Percentiles rank a stretch among this genome's conserved stretches.
Conservation (phyloP, 305 asterid genomes). For the Solanum aculeatissimum region DNA sequence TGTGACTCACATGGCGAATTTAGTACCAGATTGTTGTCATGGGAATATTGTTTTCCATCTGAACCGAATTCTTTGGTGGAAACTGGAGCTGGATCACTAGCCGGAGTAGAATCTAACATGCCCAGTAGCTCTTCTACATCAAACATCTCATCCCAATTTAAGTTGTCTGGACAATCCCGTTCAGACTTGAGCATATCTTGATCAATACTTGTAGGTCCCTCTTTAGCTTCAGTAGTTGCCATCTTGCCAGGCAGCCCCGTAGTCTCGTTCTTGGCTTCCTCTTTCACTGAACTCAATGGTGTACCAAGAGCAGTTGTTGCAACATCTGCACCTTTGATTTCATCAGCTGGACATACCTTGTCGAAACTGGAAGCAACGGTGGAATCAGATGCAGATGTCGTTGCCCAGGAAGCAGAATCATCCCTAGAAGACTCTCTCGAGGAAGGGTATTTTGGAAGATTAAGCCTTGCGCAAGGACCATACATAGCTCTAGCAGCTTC, state of each 20-base stretch:
- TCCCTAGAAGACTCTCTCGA: constrained; percentile 6
- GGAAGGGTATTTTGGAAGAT: constrained; percentile 28
- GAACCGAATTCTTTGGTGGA: neutral
- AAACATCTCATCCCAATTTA: constrained; percentile 34
- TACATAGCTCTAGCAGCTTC: constrained; percentile 77
- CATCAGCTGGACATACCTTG: constrained; percentile 19
- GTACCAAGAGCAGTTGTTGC: neutral
- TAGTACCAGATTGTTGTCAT: neutral
- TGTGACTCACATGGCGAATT: neutral
- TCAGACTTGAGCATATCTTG: neutral
- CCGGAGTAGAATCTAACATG: constrained; percentile 9
- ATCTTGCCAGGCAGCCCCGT: constrained; percentile 5
- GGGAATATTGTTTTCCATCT: neutral
- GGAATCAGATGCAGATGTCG: constrained; percentile 24
- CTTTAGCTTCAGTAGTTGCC: neutral
- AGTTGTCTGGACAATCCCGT: constrained; percentile 1
- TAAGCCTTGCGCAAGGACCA: constrained; percentile 56
- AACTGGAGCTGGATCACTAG: neutral
- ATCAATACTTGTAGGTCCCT: neutral
- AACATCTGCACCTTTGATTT: neutral
- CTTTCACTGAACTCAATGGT: constrained; percentile 6
- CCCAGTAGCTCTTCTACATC: constrained; percentile 49
- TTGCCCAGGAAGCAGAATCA: constrained; percentile 2
- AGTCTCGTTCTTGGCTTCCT: neutral
- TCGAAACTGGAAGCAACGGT: constrained; percentile 22